These are phyloP conservation scores for Rhazya stricta DNA, from an alignment of 257 asterid genomes.

Conservation along the genomic window DNA sequence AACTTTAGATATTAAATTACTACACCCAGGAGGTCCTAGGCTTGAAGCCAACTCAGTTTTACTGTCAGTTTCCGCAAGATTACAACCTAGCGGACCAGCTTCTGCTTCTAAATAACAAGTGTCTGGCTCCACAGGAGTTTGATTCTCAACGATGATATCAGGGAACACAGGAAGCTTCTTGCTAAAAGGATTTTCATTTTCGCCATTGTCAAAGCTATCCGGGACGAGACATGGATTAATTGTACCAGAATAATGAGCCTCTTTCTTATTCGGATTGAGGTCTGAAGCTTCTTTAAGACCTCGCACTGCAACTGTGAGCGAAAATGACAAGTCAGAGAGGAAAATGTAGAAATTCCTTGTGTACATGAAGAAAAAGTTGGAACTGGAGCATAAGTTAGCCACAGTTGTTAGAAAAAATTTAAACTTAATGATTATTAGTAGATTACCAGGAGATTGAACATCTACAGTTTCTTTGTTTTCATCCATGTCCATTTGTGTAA, in stretches of 20 bases:
- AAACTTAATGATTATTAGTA: slow-evolving; percentile 19
- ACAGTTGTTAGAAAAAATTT: slow-evolving; percentile 12
- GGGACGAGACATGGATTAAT: slow-evolving; percentile 44
- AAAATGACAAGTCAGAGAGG: slow-evolving; percentile 15
- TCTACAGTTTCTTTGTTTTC: slow-evolving; percentile 26
- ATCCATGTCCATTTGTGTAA: slow-evolving; percentile 27
- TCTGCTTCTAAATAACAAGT: slow-evolving; percentile 32
- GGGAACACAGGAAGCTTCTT: slow-evolving; percentile 34
- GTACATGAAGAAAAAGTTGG: background rate
- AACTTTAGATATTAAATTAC: slow-evolving; percentile 8
- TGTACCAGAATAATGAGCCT: slow-evolving; percentile 18
- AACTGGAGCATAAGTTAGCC: background rate
- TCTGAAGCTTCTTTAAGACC: slow-evolving; percentile 32
- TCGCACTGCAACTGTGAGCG: slow-evolving; percentile 30
- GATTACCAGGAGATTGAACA: slow-evolving; percentile 46
- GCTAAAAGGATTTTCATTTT: slow-evolving; percentile 16
- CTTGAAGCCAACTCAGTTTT: slow-evolving; percentile 17
- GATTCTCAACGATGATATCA: slow-evolving; percentile 30
- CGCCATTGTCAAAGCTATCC: slow-evolving; percentile 66
- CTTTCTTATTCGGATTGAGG: slow-evolving; percentile 25
- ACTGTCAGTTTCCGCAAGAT: slow-evolving; percentile 25
- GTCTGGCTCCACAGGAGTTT: slow-evolving; percentile 17
- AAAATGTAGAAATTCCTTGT: slow-evolving; percentile 8
- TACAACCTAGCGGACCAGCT: slow-evolving; percentile 25
- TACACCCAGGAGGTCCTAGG: slow-evolving; percentile 24